These are phyloP conservation scores for Skeletonema menzelii DNA, from an alignment of 108 stramenopile genomes.

Conservation along the genomic window DNA sequence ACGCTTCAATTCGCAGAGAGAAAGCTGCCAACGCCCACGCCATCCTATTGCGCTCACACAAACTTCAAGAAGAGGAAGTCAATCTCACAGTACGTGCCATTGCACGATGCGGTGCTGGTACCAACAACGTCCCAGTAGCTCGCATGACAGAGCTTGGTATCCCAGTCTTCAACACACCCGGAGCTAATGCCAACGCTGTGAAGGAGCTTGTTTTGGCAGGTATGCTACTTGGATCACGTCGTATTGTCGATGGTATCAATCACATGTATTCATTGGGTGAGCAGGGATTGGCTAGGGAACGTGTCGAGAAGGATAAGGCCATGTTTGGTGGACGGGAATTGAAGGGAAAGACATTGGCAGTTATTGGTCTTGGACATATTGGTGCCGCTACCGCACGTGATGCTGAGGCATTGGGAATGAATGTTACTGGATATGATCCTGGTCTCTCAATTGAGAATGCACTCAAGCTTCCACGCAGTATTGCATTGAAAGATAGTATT, in stretches of 20 bases:
- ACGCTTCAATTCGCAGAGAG: not conserved
- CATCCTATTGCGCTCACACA: conserved; percentile 87
- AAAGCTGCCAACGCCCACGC: conserved; percentile 76
- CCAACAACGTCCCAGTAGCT: conserved; percentile 93
- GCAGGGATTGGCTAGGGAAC: conserved; percentile 81
- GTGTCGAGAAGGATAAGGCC: conserved; percentile 93
- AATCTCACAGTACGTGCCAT: conserved; percentile 84
- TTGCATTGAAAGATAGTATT: conserved; percentile 74
- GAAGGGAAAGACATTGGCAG: conserved; percentile 91
- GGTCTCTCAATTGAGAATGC: conserved; percentile 88
- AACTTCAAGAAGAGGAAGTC: conserved; percentile 86
- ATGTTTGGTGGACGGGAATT: conserved; percentile 94
- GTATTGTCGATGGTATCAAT: conserved; percentile 86
- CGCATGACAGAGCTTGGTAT: conserved; percentile 94
- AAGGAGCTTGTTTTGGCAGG: conserved; percentile 92
- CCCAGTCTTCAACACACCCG: conserved; percentile 97
- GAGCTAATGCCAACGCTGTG: conserved; percentile 95
- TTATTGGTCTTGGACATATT: conserved; percentile 95
- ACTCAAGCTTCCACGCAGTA: conserved; percentile 68
- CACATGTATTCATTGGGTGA: conserved; percentile 85
- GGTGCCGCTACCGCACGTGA: conserved; percentile 91
- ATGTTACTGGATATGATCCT: conserved; percentile 92
- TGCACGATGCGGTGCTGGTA: conserved; percentile 94
- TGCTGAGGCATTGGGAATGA: conserved; percentile 87
- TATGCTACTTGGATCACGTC: conserved; percentile 78